Conservation (phyloP, 2,329 filamentous ascomycete genomes). For the Hypoxylon sp. region DNA sequence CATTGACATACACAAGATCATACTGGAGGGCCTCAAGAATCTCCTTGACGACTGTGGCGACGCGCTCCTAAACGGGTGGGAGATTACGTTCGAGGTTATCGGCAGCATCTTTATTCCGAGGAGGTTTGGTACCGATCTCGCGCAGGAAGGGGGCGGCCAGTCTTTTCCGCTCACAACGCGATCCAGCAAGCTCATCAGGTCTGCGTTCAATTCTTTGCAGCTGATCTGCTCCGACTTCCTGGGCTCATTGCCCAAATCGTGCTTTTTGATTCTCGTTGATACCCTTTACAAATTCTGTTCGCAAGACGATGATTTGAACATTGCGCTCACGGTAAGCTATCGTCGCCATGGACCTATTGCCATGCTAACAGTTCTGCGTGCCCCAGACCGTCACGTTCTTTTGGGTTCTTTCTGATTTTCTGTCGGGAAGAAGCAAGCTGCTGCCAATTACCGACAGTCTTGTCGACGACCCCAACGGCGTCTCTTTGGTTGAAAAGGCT, state of each 20-base stretch:
- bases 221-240: slow-evolving; percentile 96
- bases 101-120: slow-evolving; percentile 75
- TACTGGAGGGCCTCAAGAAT: slow-evolving; percentile 80
- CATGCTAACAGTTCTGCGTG: slow-evolving; percentile 21
- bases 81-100: slow-evolving; percentile 84
- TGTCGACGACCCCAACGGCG: slow-evolving; percentile 62
- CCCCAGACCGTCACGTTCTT: slow-evolving; percentile 87
- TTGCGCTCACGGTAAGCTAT: slow-evolving; percentile 81
- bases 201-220: slow-evolving; percentile 88
- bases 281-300: slow-evolving; percentile 88
- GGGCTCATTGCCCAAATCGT: slow-evolving; percentile 73
- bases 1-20: slow-evolving; percentile 79
- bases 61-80: slow-evolving; percentile 82
- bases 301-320: slow-evolving; percentile 92
- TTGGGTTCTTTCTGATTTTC: slow-evolving; percentile 92
- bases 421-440: slow-evolving; percentile 67
- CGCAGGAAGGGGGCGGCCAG: slow-evolving; percentile 42
- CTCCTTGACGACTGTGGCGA: slow-evolving; percentile 91
- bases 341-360: not conserved
- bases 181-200: slow-evolving; percentile 80
- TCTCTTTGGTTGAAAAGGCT: slow-evolving; percentile 65
- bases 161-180: slow-evolving; percentile 56
- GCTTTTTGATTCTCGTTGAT: slow-evolving; percentile 80
- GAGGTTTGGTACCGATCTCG: slow-evolving; percentile 46
- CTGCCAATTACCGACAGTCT: slow-evolving; percentile 66